These are phyloP conservation scores for Acacia acuminata DNA, from an alignment of 306 rosid species.

Conservation along the genomic window DNA sequence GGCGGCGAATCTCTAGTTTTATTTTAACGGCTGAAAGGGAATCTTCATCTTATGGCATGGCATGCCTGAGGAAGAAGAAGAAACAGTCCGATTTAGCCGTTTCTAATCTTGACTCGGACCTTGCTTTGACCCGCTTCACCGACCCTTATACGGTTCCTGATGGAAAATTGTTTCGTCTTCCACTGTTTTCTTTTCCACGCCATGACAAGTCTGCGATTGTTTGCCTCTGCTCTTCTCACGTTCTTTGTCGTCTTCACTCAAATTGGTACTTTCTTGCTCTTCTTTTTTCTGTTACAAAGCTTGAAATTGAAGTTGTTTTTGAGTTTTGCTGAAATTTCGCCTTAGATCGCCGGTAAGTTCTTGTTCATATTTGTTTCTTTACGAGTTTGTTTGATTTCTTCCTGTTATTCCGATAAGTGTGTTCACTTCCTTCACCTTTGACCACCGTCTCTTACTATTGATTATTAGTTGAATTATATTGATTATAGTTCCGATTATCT, in stretches of 20 bases:
- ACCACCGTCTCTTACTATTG: slow-evolving; percentile 27
- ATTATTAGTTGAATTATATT: slow-evolving; percentile 30
- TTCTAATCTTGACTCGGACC: slow-evolving; percentile 34
- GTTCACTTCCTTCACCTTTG: slow-evolving; percentile 27
- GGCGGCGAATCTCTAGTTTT: slow-evolving; percentile 27
- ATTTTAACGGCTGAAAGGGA: slow-evolving; percentile 25
- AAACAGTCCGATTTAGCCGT: slow-evolving; percentile 32
- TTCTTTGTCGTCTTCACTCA: slow-evolving; percentile 53
- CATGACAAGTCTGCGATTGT: slow-evolving; percentile 44
- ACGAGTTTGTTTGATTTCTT: slow-evolving; percentile 13
- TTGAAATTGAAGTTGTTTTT: background rate
- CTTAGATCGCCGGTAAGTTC: background rate
- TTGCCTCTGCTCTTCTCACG: slow-evolving; percentile 32
- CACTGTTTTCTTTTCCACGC: slow-evolving; percentile 29
- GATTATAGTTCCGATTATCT: slow-evolving; percentile 8
- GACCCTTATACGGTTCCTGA: slow-evolving; percentile 32
- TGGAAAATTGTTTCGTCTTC: slow-evolving; percentile 30
- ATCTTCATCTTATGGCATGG: slow-evolving; percentile 77
- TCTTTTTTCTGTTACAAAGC: background rate
- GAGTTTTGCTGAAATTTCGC: background rate
- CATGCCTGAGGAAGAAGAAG: slow-evolving; percentile 60
- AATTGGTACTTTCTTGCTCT: slow-evolving; percentile 57
- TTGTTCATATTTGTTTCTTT: background rate
- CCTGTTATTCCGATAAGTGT: slow-evolving; percentile 21
- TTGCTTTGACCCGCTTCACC: slow-evolving; percentile 44